Base-by-base conservation (phyloP, 2,329 filamentous ascomycete genomes). In the Ophiostoma australiae region DNA sequence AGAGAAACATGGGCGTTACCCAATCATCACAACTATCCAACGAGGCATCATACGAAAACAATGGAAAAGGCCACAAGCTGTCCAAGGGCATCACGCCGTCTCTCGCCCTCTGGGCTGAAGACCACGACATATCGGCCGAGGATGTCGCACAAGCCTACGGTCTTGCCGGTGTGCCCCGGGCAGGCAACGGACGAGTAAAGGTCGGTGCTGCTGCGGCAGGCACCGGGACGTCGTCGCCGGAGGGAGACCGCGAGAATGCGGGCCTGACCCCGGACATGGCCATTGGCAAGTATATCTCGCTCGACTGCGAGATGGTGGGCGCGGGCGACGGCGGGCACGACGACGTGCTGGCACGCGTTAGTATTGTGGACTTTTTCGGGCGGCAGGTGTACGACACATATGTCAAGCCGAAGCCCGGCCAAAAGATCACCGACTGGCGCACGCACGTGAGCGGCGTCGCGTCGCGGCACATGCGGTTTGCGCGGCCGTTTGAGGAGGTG, bases 241-340 rank as follows among this genome's bases (percentile, higher is more conserved):
- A 85, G 68, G 31, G 61, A 0, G 74, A 74, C 70, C 84, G 83
- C 65, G 81, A 89, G 73, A 92, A 92, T 76, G 85, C 87, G 65
- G 90, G 90, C 0, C 81, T 88, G 3, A 85, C 86, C 1, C 79
- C 82, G 33, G 87, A 85, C 6, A 81, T 90, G 48, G 87, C 93
- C 70, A 82, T 94, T 27, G 95, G 94, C 69, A 97, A 95, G 84
- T 99, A 97, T 79, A 82, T 99, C 61, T 91, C 92, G 27, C 87
- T 99, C 67, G 95, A 99, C 82, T 99, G 95, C 80, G 95, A 99
- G 81, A 99, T 99, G 95, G 95, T 99, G 35, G 95, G 94, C 67
- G 88, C 96, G 15, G 91, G 91, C 0, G 86, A 87, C 0, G 88
- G 88, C 69, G 86, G 88, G 31, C 84, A 90, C 74, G 86, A 89